Percentiles rank a stretch among this genome's conserved stretches.
Evolutionary conservation across 1,284 basidiomycete genomes (phyloP).

Genomic region (Erythrobasidium hasegawianum): DNA sequence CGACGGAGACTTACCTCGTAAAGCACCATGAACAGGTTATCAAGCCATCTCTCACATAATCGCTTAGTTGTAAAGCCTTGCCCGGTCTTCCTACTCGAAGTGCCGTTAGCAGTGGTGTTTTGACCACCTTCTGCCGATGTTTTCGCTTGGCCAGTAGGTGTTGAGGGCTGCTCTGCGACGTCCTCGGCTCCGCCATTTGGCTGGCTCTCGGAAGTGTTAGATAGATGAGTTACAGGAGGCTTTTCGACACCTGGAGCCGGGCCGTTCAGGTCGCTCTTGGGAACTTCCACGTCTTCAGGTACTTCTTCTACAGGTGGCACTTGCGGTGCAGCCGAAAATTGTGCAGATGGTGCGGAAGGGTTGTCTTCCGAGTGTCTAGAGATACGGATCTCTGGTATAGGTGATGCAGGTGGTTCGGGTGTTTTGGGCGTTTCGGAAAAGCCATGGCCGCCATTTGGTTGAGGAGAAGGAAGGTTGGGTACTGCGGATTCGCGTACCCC

Average conservation of each 20-base stretch:
- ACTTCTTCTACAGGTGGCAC: neutral
- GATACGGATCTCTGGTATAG: slow-evolving; percentile 32
- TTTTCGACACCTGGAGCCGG: slow-evolving; percentile 31
- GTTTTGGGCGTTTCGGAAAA: slow-evolving; percentile 2
- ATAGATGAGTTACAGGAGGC: slow-evolving; percentile 13
- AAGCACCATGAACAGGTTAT: slow-evolving; percentile 97
- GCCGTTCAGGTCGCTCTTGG: slow-evolving; percentile 58
- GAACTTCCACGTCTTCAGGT: slow-evolving; percentile 34
- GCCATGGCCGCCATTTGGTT: slow-evolving; percentile 12
- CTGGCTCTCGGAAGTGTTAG: slow-evolving; percentile 3
- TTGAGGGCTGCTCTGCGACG: slow-evolving; percentile 13
- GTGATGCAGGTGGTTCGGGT: slow-evolving; percentile 31
- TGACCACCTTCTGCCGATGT: slow-evolving; percentile 8
- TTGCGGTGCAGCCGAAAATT: neutral
- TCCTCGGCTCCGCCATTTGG: too few relatives aligned
- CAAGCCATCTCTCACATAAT: slow-evolving; percentile 94
- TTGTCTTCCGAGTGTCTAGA: slow-evolving; percentile 25
- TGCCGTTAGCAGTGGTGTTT: slow-evolving; percentile 39
- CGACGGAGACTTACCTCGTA: slow-evolving; percentile 67
- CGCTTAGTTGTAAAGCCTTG: slow-evolving; percentile 69
- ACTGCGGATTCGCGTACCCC: slow-evolving; percentile 4
- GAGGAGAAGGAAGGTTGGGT: neutral
- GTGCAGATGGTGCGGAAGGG: too few relatives aligned
- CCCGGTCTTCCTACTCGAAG: slow-evolving; percentile 34
- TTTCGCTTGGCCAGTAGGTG: neutral